Conservation (phyloP, 768 basidiomycete species). For the Lactarius trivialis region DNA sequence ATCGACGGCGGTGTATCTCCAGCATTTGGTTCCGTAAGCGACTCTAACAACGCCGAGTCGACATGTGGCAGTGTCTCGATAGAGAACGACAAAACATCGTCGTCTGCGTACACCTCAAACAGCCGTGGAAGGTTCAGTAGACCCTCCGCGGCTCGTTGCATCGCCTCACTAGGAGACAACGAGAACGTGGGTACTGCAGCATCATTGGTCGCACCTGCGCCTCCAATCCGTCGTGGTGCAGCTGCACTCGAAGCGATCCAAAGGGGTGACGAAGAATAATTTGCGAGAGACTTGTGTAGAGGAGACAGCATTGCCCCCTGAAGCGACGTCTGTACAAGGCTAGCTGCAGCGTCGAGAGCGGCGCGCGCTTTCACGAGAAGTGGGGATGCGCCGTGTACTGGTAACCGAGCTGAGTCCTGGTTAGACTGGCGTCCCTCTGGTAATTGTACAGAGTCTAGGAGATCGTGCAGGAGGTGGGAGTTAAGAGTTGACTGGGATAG, state of each 20-base stretch:
- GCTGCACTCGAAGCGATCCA: conserved; percentile 55
- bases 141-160: conserved; percentile 90
- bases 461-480: conserved; percentile 61
- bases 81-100: conserved; percentile 86
- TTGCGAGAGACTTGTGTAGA: conserved; percentile 59
- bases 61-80: conserved; percentile 74
- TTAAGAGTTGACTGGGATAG: conserved; percentile 83
- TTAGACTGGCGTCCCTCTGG: conserved; percentile 30
- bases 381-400: conserved; percentile 27
- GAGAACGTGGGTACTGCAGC: conserved; percentile 87
- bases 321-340: conserved; percentile 66
- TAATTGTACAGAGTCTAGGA: conserved; percentile 49
- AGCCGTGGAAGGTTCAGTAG: conserved; percentile 86
- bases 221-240: conserved; percentile 37
- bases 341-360: conserved; percentile 58
- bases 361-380: conserved; percentile 50
- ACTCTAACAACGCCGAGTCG: conserved; percentile 47
- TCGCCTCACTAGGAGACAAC: conserved; percentile 80
- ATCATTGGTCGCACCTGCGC: conserved; percentile 37
- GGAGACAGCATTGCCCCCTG: conserved; percentile 84
- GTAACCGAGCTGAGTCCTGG: conserved; percentile 26
- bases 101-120: conserved; percentile 91
- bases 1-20: conserved; percentile 16
- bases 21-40: conserved; percentile 37
- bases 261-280: conserved; percentile 59